Percentiles rank a stretch among this genome's conserved stretches.
Conservation (phyloP, 106 monocot species). For the Allium fistulosum region DNA sequence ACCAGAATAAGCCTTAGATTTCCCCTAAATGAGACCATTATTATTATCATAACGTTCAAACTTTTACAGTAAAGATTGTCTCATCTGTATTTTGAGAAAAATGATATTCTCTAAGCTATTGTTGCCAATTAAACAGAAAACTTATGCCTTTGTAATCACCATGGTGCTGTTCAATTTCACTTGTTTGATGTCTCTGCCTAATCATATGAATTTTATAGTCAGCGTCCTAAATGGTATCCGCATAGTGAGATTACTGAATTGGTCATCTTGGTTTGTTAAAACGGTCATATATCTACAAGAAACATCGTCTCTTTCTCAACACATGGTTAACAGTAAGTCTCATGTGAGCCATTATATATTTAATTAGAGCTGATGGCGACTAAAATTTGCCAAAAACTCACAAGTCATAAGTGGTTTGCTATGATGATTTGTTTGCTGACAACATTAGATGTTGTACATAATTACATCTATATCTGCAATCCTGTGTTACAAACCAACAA, state of each 20-base stretch:
- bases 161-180: no score
- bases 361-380: not conserved
- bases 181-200: no score
- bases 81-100: no score
- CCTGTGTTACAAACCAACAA: not conserved
- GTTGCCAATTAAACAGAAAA: not conserved
- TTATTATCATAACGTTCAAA: not conserved
- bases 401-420: not conserved
- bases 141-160: not conserved
- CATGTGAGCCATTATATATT: not conserved
- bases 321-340: not conserved
- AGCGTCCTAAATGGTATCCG: no score
- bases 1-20: not conserved
- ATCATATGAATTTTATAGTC: no score
- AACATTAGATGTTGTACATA: not conserved
- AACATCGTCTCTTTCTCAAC: no score
- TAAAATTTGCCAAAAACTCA: not conserved
- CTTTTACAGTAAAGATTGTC: no score
- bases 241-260: no score
- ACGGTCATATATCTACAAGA: not conserved
- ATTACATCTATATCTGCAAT: not conserved
- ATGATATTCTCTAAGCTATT: not conserved
- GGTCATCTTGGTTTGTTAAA: not conserved
- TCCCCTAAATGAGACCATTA: not conserved
- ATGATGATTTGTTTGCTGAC: not conserved